These are phyloP conservation scores for Fusarium sp. DNA, from an alignment of 2,329 filamentous ascomycete species.

Conservation along the genomic window DNA sequence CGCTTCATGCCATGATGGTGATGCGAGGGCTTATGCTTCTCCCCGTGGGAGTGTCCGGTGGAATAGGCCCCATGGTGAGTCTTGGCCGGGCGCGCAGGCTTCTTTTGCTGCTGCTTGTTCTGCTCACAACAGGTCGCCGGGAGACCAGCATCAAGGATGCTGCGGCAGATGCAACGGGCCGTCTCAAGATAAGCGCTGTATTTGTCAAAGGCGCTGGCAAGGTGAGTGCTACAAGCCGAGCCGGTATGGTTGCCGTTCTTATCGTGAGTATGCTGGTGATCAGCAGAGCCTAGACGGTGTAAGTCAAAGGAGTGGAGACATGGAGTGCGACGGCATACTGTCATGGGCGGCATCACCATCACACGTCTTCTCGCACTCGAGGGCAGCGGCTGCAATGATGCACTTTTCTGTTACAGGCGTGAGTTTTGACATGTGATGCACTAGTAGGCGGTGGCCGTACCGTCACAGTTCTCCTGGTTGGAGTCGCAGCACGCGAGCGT, in stretches of 20 bases:
- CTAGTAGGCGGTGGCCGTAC: background rate
- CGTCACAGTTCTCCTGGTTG: background rate
- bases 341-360: constrained; percentile 21
- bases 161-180: constrained; percentile 57
- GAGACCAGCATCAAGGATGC: constrained; percentile 50
- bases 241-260: constrained; percentile 3
- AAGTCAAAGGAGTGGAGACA: background rate
- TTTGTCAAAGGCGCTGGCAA: constrained; percentile 53
- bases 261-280: constrained; percentile 16
- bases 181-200: constrained; percentile 56
- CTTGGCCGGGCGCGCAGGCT: background rate
- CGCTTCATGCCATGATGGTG: background rate
- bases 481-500: background rate
- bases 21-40: background rate
- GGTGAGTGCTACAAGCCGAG: constrained; percentile 52
- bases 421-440: background rate
- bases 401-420: constrained; percentile 25
- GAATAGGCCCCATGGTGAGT: background rate
- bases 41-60: background rate
- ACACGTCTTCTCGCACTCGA: constrained; percentile 32
- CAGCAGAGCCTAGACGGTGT: constrained; percentile 1
- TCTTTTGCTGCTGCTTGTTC: background rate
- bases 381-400: constrained; percentile 22
- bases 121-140: constrained; percentile 48
- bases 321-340: background rate